Evolutionary conservation across 371 early-diverging fungal genomes (phyloP).

Genomic region (Apophysomyces elegans): DNA sequence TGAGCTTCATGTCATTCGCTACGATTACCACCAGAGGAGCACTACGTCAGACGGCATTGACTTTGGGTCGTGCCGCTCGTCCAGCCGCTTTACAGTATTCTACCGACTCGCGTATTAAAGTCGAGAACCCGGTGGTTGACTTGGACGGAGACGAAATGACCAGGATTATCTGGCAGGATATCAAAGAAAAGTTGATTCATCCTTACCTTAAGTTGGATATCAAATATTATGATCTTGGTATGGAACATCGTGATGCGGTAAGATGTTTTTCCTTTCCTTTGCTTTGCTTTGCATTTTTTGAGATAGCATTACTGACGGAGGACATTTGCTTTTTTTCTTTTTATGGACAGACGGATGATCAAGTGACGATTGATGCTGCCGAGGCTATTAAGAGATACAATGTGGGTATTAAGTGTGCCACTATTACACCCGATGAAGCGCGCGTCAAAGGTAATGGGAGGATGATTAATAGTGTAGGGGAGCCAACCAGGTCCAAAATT

Average conservation of each 20-base stretch:
- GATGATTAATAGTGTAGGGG: not conserved
- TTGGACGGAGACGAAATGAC: constrained; percentile 99
- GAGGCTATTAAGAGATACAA: constrained; percentile 92
- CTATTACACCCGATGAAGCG: constrained; percentile 93
- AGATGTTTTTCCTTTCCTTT: not conserved
- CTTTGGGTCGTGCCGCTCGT: constrained; percentile 18
- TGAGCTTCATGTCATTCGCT: constrained; percentile 24
- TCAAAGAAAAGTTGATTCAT: constrained; percentile 92
- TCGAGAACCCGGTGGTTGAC: constrained; percentile 85
- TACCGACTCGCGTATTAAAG: constrained; percentile 65
- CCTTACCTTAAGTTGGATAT: constrained; percentile 88
- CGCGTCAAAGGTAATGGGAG: constrained; percentile 72
- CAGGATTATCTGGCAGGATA: constrained; percentile 93
- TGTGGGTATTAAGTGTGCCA: constrained; percentile 96
- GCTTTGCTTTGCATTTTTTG: too few species aligned
- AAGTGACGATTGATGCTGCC: constrained; percentile 92
- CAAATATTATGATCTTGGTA: constrained; percentile 92
- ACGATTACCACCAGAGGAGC: constrained; percentile 19
- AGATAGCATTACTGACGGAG: not conserved
- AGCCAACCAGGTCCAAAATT: not conserved
- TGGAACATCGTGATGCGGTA: constrained; percentile 88
- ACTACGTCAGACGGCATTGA: constrained; percentile 20
- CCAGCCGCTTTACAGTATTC: constrained; percentile 30
- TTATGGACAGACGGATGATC: constrained; percentile 44
- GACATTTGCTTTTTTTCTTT: not conserved